A percentile compares a stretch with the other conserved stretches of the same genome.
Evolutionary conservation across 495 filamentous ascomycete species (phyloP).

Genomic region (Neurospora sp.): DNA sequence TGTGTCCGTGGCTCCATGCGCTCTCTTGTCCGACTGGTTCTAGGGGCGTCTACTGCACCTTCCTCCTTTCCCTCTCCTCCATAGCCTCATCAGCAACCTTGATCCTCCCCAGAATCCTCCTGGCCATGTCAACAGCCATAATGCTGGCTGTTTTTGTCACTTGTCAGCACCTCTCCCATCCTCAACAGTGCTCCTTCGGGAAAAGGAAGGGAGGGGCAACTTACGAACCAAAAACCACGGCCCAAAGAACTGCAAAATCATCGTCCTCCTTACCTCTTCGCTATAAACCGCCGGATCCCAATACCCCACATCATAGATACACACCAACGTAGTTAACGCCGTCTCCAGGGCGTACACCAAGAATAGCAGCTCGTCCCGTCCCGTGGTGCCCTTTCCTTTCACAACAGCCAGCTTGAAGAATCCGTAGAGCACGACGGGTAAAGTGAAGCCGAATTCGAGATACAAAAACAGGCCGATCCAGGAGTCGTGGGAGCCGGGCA

Average conservation of each 20-base stretch:
- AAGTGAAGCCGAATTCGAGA: constrained; percentile 59
- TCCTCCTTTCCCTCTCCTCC: constrained; percentile 28
- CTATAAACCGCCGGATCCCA: constrained; percentile 39
- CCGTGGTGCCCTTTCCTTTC: constrained; percentile 25
- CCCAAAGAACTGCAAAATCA: constrained; percentile 47
- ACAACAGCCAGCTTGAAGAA: constrained; percentile 19
- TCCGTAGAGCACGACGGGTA: constrained; percentile 57
- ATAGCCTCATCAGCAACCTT: constrained; percentile 21
- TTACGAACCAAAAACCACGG: constrained; percentile 66
- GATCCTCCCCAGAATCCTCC: constrained; percentile 26
- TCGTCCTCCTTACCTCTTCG: constrained; percentile 40
- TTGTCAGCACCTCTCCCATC: neutral
- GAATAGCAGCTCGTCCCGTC: constrained; percentile 50
- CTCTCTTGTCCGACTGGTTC: no score
- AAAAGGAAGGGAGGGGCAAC: constrained; percentile 20
- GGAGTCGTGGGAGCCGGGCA: constrained; percentile 19
- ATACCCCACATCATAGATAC: constrained; percentile 45
- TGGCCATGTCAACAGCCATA: constrained; percentile 31
- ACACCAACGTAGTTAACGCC: constrained; percentile 61
- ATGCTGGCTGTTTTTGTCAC: constrained; percentile 21
- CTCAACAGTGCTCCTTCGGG: neutral
- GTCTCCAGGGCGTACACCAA: constrained; percentile 61
- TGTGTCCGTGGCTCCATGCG: no score
- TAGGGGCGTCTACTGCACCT: constrained; percentile 15
- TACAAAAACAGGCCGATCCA: constrained; percentile 65